Evolutionary conservation across 1,284 basidiomycete species (phyloP), one percentile per base, ranked within the genome.

Genomic region (Malassezia globosa): DNA sequence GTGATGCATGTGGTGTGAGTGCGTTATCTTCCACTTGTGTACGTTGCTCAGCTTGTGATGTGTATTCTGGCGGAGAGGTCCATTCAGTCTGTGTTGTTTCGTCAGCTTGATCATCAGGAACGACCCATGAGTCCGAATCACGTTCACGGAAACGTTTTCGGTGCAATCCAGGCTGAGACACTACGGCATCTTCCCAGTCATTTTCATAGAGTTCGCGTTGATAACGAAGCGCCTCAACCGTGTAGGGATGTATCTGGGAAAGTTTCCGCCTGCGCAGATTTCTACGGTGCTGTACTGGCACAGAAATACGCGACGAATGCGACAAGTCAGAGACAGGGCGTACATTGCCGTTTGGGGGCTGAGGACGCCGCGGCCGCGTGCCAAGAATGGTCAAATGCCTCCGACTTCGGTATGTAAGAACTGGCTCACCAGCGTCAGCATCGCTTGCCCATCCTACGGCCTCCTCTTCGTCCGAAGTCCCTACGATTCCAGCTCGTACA

Each of bases 151-250:
- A 21, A 7, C 8, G 41, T n/a, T 55, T 33, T 48, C 57, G 7
- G 38, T 52, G 36, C 59, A 57, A 60, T 27, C 64, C 60, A 11
- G 60, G 51, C 18, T 67, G 63, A 1, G 61, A 57, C 1, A 74
- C 72, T 10, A 74, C 64, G 7, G 73, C 73, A 43, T 73, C 73
- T 37, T 69, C 47, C 73, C 73, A 74, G 25, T 73, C 66, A 55
- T 73, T 73, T 21, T 55, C 55, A n/a, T 66, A 55, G 19, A 74
- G 52, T 4, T 58, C 48, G n/a, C 58, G 51, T 23, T 66, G 64
- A 58, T 74, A 74, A 25, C 47, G 52, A 11, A 60, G 48, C 16
- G 66, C 65, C 46, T 74, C 73, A 40, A 64, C 51, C 2, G 72
- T 71, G 45, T 72, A 74, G 0, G 73, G 73, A 14, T 69, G 66